Conservation (phyloP, 1,139 yeast genomes). For the Geotrichum australiense region DNA sequence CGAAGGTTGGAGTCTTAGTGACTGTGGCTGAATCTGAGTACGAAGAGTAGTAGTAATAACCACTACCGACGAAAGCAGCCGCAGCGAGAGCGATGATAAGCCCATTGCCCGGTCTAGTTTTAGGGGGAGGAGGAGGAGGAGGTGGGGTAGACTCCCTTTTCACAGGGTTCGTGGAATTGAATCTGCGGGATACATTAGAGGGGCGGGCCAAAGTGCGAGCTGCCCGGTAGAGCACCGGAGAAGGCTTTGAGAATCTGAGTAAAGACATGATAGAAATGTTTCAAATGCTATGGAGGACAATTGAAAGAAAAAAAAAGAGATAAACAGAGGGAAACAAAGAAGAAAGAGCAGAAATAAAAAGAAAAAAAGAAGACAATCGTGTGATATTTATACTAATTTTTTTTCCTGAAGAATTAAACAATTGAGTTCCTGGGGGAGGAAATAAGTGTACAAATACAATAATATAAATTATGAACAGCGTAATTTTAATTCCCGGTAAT, state of each 20-base stretch:
- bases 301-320: background rate
- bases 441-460: too few species aligned
- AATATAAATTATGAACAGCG: too few species aligned
- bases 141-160: conserved; percentile 5
- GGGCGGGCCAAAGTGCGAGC: conserved; percentile 12
- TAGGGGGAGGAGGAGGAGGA: conserved; percentile 19
- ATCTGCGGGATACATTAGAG: conserved; percentile 5
- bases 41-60: conserved; percentile 19
- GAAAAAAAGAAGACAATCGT: conserved; percentile 4
- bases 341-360: conserved; percentile 3
- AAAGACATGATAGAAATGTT: conserved; percentile 12
- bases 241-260: conserved; percentile 16
- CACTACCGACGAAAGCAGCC: conserved; percentile 17
- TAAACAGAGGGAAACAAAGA: background rate
- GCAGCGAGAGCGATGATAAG: conserved; percentile 16
- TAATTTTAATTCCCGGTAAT: too few species aligned
- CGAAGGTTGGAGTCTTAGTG: conserved; percentile 33
- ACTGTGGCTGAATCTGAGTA: conserved; percentile 26
- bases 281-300: background rate
- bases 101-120: conserved; percentile 13
- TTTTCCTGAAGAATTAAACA: background rate
- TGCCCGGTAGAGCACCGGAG: conserved; percentile 12
- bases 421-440: too few species aligned
- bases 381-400: conserved; percentile 15
- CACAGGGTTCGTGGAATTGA: conserved; percentile 15